Conservation (phyloP, 768 basidiomycete genomes). For the Dioszegia aurantiaca region DNA sequence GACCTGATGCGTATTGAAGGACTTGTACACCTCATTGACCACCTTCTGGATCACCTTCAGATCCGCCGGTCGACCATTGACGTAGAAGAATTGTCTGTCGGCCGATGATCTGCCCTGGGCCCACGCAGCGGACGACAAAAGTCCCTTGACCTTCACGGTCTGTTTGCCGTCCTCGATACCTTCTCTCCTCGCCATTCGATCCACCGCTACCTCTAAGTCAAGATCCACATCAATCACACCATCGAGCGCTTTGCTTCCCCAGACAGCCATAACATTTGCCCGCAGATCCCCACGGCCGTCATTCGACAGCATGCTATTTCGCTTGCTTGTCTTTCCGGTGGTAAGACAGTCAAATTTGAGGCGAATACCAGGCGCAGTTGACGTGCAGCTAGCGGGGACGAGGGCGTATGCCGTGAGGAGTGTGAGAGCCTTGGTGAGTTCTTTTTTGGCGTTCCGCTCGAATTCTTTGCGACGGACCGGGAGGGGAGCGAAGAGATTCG, state of each 20-base stretch:
- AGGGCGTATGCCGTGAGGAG: conserved; percentile 85
- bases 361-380: conserved; percentile 58
- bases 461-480: conserved; percentile 92
- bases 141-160: conserved; percentile 64
- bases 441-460: conserved; percentile 80
- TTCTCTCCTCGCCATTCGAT: conserved; percentile 58
- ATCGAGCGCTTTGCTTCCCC: conserved; percentile 78
- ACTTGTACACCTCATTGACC: conserved; percentile 87
- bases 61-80: conserved; percentile 87
- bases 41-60: conserved; percentile 80
- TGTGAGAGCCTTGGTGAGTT: conserved; percentile 78
- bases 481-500: conserved; percentile 71
- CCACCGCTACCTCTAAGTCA: conserved; percentile 66
- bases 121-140: conserved; percentile 76
- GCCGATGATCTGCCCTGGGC: conserved; percentile 72
- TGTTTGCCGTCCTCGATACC: conserved; percentile 43
- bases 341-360: conserved; percentile 60
- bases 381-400: conserved; percentile 58
- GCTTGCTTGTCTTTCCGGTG: conserved; percentile 42
- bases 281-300: conserved; percentile 64
- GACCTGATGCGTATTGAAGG: conserved; percentile 70
- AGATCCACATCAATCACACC: conserved; percentile 72
- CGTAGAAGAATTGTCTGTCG: conserved; percentile 87
- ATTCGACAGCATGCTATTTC: conserved; percentile 67
- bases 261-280: conserved; percentile 68